A percentile compares a stretch with the other conserved stretches of the same genome.
phyloP scores from a whole-genome alignment of 2,329 filamentous ascomycete species.

The Fusarium secorum region DNA sequence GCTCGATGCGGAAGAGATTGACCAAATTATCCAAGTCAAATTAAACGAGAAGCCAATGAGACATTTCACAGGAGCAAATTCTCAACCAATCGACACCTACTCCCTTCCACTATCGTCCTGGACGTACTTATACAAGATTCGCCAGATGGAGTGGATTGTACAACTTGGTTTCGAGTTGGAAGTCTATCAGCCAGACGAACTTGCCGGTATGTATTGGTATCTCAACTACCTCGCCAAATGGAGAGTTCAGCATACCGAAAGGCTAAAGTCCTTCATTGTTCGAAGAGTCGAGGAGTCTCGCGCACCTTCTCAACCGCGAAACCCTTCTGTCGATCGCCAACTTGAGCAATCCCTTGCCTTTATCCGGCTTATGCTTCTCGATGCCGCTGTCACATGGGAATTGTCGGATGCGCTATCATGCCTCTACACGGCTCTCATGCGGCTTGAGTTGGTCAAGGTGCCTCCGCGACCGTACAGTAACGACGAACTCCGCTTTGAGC shows the following conservation, averaged over 20 bases:
- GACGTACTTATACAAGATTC: constrained; percentile 90
- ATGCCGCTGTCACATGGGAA: constrained; percentile 69
- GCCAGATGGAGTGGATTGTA: constrained; percentile 84
- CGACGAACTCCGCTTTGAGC: constrained; percentile 75
- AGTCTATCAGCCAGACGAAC: constrained; percentile 85
- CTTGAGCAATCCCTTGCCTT: constrained; percentile 61
- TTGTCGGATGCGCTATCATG: constrained; percentile 63
- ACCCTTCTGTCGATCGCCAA: constrained; percentile 51
- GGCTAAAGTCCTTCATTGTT: constrained; percentile 73
- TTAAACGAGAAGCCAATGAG: constrained; percentile 68
- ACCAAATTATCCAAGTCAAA: constrained; percentile 69
- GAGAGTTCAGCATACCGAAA: constrained; percentile 72
- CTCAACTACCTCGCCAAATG: constrained; percentile 76
- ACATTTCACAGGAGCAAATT: constrained; percentile 48
- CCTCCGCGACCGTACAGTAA: constrained; percentile 70
- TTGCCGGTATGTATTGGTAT: constrained; percentile 91
- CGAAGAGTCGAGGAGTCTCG: constrained; percentile 47
- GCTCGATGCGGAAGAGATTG: constrained; percentile 79
- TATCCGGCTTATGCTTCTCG: constrained; percentile 67
- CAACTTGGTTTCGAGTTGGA: constrained; percentile 95
- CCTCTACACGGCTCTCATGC: constrained; percentile 72
- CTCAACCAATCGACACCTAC: constrained; percentile 61
- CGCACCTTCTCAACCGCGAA: constrained; percentile 5
- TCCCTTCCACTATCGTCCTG: constrained; percentile 83
- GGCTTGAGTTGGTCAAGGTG: constrained; percentile 61